A percentile compares a stretch with the other conserved stretches of the same genome.
Evolutionary conservation across 2,329 filamentous ascomycete species (phyloP).

Genomic region (Metarhizium guizhouense): DNA sequence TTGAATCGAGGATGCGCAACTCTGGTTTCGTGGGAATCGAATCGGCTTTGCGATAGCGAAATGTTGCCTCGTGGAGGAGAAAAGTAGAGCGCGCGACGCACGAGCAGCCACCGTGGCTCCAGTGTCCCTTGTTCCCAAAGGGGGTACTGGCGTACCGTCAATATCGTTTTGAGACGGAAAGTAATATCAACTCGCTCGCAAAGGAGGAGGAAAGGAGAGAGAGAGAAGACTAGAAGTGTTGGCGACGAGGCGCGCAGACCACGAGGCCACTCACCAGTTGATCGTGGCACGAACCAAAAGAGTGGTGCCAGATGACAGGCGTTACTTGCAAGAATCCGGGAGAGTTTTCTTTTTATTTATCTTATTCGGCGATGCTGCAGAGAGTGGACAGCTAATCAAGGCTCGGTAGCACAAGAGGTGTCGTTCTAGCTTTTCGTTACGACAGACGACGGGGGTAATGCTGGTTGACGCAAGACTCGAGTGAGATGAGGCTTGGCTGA

Average conservation of each 20-base stretch:
- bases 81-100: neutral
- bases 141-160: neutral
- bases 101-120: neutral
- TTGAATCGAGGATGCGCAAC: neutral
- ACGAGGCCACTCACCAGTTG: neutral
- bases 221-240: neutral
- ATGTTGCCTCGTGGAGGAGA: neutral
- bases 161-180: neutral
- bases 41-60: neutral
- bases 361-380: too few relatives aligned
- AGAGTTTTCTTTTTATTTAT: too few relatives aligned
- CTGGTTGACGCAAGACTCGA: neutral
- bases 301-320: neutral
- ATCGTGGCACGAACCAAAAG: neutral
- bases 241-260: neutral
- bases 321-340: too few relatives aligned
- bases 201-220: neutral
- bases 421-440: too few relatives aligned
- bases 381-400: too few relatives aligned
- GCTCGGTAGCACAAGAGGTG: neutral
- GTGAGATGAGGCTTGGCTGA: neutral
- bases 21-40: neutral
- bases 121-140: neutral
- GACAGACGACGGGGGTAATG: neutral
- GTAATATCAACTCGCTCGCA: neutral